Percentiles rank a stretch among this genome's conserved stretches.
Evolutionary conservation across 768 basidiomycete genomes (phyloP).

Genomic region (Boletus rex-veris): DNA sequence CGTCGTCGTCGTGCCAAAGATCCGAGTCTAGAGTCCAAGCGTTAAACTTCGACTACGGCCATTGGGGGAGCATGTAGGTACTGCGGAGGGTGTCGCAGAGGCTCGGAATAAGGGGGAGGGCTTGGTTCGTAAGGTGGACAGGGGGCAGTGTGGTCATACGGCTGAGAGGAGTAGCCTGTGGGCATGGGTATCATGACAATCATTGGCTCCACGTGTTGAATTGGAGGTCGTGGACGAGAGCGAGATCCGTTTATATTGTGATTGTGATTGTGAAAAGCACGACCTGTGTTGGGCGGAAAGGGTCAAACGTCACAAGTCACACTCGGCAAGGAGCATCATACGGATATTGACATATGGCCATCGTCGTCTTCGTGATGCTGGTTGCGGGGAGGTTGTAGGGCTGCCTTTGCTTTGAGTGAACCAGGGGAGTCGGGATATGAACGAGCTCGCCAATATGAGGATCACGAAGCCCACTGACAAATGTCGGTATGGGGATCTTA

Average conservation of each 20-base stretch:
- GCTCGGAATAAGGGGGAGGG: conserved; percentile 11
- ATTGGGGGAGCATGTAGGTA: not conserved
- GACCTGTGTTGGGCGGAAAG: not conserved
- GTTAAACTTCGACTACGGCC: conserved; percentile 1
- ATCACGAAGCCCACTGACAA: conserved; percentile 10
- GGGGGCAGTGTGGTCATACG: not conserved
- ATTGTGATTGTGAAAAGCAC: too few species aligned
- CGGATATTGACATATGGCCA: not conserved
- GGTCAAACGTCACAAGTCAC: not conserved
- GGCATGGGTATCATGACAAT: not conserved
- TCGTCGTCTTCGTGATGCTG: not conserved
- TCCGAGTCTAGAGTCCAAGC: not conserved
- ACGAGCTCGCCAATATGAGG: conserved; percentile 5
- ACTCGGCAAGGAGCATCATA: not conserved
- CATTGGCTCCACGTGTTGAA: conserved; percentile 3
- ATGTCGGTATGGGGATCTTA: not conserved
- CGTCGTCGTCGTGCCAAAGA: not conserved
- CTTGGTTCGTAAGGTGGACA: conserved; percentile 9
- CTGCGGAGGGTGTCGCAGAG: not conserved
- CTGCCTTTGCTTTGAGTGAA: not conserved
- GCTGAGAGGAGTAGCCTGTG: not conserved
- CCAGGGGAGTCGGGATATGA: conserved; percentile 1
- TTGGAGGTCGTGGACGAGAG: not conserved
- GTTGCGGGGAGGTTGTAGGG: not conserved
- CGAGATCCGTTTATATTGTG: not conserved